Evolutionary conservation across 2,329 filamentous ascomycete genomes (phyloP).

Genomic region (Botrytis deweyae): DNA sequence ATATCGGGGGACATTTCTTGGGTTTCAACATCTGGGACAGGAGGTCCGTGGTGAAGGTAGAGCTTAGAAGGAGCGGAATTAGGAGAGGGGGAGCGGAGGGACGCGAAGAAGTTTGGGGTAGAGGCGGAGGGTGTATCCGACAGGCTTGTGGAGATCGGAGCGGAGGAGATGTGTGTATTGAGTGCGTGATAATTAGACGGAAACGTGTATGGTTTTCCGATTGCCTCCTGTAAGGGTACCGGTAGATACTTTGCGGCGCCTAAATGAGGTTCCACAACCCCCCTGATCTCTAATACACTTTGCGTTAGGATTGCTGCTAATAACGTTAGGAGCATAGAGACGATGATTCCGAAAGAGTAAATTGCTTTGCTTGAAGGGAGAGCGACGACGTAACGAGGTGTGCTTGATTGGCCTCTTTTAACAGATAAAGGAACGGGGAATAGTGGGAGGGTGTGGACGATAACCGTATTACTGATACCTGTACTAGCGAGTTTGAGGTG

Average conservation of each 20-base stretch:
- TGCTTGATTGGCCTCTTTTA: constrained; percentile 35
- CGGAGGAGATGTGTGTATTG: background rate
- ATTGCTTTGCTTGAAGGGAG: constrained; percentile 33
- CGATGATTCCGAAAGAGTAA: constrained; percentile 28
- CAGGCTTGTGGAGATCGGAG: background rate
- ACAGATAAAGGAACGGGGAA: constrained; percentile 37
- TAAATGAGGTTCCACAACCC: constrained; percentile 30
- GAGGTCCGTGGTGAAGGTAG: background rate
- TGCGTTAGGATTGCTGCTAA: constrained; percentile 35
- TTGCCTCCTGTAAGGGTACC: constrained; percentile 30
- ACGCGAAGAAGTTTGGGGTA: constrained; percentile 12
- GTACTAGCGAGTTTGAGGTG: constrained; percentile 39
- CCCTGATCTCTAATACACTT: constrained; percentile 37
- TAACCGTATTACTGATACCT: constrained; percentile 39
- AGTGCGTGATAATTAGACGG: constrained; percentile 18
- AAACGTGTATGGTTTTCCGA: constrained; percentile 34
- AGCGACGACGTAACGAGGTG: constrained; percentile 38
- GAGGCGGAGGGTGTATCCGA: background rate
- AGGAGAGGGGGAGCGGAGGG: background rate
- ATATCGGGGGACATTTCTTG: background rate
- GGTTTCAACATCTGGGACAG: background rate
- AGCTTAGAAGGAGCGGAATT: background rate
- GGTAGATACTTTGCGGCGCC: constrained; percentile 33
- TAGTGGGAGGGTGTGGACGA: constrained; percentile 40
- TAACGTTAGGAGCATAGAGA: constrained; percentile 32